phyloP scores from a whole-genome alignment of 768 basidiomycete genomes.

The Tylopilus plumbeoviolaceoides region DNA sequence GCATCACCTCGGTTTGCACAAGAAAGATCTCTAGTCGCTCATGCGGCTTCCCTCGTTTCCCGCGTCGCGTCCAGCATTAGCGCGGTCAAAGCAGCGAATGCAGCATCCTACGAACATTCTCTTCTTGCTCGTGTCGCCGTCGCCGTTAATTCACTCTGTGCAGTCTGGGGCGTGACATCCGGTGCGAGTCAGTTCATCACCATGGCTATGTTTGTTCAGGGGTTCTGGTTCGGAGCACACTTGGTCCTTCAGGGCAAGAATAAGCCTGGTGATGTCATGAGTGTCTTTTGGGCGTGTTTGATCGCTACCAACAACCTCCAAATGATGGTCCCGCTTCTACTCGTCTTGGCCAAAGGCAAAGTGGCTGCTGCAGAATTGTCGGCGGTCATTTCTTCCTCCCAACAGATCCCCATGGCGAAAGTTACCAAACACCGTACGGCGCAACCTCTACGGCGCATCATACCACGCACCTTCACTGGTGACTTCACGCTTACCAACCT shows the following conservation, averaged over 20 bases:
- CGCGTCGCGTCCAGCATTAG: slow-evolving; percentile 72
- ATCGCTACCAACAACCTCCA: slow-evolving; percentile 87
- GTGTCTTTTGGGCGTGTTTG: slow-evolving; percentile 97
- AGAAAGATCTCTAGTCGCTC: slow-evolving; percentile 64
- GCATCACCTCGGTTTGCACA: slow-evolving; percentile 61
- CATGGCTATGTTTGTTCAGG: slow-evolving; percentile 93
- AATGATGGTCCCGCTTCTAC: slow-evolving; percentile 78
- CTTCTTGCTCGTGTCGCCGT: slow-evolving; percentile 41
- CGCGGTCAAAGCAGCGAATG: slow-evolving; percentile 94
- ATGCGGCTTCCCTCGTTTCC: slow-evolving; percentile 77
- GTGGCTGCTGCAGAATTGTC: slow-evolving; percentile 27
- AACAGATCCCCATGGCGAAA: slow-evolving; percentile 33
- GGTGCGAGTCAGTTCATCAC: slow-evolving; percentile 76
- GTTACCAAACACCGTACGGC: slow-evolving; percentile 11
- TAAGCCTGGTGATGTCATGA: slow-evolving; percentile 78
- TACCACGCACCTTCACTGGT: slow-evolving; percentile 60
- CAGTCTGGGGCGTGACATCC: slow-evolving; percentile 72
- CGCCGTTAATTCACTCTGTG: slow-evolving; percentile 51
- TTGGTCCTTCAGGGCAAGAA: slow-evolving; percentile 77
- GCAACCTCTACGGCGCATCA: slow-evolving; percentile 55
- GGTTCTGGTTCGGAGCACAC: slow-evolving; percentile 93
- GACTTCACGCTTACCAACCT: slow-evolving; percentile 62
- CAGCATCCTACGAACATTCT: slow-evolving; percentile 51
- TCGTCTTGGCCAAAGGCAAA: slow-evolving; percentile 68
- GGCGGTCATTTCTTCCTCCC: slow-evolving; percentile 25